Percentiles rank a stretch among this genome's conserved stretches.
Evolutionary conservation across 768 basidiomycete species (phyloP).

Genomic region (Tephrocybe sp.): DNA sequence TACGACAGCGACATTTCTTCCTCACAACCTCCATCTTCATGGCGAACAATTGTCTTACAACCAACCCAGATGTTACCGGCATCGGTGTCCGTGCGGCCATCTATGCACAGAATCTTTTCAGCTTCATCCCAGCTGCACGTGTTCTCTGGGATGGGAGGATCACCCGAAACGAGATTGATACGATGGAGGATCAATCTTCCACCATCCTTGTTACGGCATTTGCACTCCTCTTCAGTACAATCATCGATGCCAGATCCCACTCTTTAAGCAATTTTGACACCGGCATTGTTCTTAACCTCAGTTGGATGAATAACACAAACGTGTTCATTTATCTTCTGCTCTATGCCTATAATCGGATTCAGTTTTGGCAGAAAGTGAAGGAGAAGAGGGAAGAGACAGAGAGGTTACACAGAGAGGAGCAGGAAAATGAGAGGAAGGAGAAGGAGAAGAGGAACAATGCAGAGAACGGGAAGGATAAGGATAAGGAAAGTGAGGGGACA

Average conservation of each 20-base stretch:
- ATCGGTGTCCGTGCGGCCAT: slow-evolving; percentile 23
- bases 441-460: no score
- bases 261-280: slow-evolving; percentile 19
- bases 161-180: slow-evolving; percentile 16
- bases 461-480: no score
- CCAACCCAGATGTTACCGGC: slow-evolving; percentile 10
- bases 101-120: slow-evolving; percentile 23
- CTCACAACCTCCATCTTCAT: no score
- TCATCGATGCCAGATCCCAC: slow-evolving; percentile 15
- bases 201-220: slow-evolving; percentile 23
- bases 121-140: slow-evolving; percentile 2
- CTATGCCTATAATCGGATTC: slow-evolving; percentile 13
- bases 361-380: no score
- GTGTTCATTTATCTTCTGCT: slow-evolving; percentile 13
- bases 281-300: slow-evolving; percentile 22
- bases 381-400: no score
- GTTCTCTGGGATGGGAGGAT: slow-evolving; percentile 20
- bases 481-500: no score
- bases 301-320: slow-evolving; percentile 25
- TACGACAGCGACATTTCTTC: no score
- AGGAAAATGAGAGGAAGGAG: no score
- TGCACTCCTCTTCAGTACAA: slow-evolving; percentile 22
- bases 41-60: no score
- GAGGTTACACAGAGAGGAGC: no score
- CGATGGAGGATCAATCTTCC: slow-evolving; percentile 11